These are phyloP conservation scores for Apodospora peruviana DNA, from an alignment of 495 filamentous ascomycete species.

Conservation along the genomic window DNA sequence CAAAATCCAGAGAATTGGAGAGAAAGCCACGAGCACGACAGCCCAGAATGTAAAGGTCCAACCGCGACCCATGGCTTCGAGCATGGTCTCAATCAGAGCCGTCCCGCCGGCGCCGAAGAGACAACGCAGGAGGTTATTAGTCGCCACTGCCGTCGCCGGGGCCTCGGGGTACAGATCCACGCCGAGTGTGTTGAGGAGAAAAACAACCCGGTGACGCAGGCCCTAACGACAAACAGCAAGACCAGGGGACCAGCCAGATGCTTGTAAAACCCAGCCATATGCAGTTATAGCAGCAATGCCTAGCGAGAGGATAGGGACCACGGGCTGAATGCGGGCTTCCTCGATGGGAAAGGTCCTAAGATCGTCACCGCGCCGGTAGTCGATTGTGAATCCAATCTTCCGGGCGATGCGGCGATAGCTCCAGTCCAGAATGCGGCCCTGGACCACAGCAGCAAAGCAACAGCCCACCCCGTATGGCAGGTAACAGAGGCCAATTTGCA, in stretches of 20 bases:
- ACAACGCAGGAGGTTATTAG: constrained; percentile 44
- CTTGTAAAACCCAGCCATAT: constrained; percentile 55
- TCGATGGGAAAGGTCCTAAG: constrained; percentile 59
- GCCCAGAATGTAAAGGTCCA: constrained; percentile 45
- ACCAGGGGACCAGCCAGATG: constrained; percentile 47
- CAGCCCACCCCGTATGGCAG: constrained; percentile 61
- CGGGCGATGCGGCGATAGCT: constrained; percentile 51
- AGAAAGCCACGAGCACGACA: constrained; percentile 27
- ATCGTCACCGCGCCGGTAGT: constrained; percentile 47
- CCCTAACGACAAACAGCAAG: constrained; percentile 49
- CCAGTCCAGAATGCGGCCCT: constrained; percentile 54
- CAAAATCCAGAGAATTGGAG: constrained; percentile 33
- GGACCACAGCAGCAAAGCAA: constrained; percentile 58
- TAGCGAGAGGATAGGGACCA: constrained; percentile 41
- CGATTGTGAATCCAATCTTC: constrained; percentile 41
- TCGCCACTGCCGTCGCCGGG: constrained; percentile 42
- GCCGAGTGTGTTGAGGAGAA: constrained; percentile 42
- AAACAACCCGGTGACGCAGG: constrained; percentile 49
- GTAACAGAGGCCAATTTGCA: constrained; percentile 60
- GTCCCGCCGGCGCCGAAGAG: constrained; percentile 37
- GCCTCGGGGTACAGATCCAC: constrained; percentile 41
- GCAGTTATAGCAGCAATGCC: constrained; percentile 39
- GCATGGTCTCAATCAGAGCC: constrained; percentile 38
- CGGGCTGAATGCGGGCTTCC: constrained; percentile 52
- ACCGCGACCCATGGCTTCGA: constrained; percentile 36